Conservation (phyloP, 331 rosid genomes). For the Stylosanthes scabra region DNA sequence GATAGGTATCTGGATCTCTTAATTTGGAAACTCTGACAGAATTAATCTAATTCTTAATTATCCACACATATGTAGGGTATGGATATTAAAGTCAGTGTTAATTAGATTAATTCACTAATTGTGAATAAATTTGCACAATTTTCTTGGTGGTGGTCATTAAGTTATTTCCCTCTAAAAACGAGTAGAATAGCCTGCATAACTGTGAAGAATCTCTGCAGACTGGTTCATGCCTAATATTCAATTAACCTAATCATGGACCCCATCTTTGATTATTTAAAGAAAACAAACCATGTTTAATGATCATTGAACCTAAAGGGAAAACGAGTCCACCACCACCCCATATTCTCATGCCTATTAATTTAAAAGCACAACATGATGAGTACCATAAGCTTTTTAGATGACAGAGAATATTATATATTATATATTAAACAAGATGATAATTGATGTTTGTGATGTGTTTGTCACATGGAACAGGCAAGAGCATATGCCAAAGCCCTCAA, state of each 20-base stretch:
- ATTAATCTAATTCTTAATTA: not conserved
- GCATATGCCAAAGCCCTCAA: conserved; percentile 10
- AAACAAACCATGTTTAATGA: not conserved
- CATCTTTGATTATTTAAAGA: not conserved
- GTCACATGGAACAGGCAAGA: conserved; percentile 62
- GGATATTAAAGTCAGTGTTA: not conserved
- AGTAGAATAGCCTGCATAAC: not conserved
- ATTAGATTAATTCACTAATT: not conserved
- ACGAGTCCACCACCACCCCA: not conserved
- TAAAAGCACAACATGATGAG: conserved; percentile 3
- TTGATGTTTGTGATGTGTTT: conserved; percentile 6
- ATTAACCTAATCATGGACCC: not conserved
- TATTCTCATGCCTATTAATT: conserved; percentile 6
- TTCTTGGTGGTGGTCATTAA: not conserved
- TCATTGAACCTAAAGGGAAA: not conserved
- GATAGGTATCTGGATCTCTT: too few relatives aligned
- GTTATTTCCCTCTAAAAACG: not conserved
- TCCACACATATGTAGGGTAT: not conserved
- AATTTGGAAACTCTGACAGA: too few relatives aligned
- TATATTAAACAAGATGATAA: not conserved
- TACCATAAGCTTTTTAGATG: conserved; percentile 2
- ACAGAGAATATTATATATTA: not conserved
- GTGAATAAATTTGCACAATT: not conserved
- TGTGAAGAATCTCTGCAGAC: not conserved
- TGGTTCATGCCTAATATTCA: not conserved